A percentile compares a stretch with the other conserved stretches of the same genome.
Evolutionary conservation across 345 rosid genomes (phyloP).

Genomic region (Atalantia buxifolia): DNA sequence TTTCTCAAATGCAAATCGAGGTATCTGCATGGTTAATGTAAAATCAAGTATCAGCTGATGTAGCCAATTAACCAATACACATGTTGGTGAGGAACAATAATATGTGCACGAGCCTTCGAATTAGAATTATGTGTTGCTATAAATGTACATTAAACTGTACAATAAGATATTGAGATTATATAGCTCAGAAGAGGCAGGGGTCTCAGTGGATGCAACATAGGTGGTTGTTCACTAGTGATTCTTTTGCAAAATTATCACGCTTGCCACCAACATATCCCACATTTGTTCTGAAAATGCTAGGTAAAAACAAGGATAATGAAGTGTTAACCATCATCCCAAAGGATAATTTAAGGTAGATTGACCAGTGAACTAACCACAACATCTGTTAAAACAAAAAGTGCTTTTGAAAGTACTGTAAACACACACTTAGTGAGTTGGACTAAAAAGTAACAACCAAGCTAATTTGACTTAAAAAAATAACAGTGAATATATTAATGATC

Average conservation of each 20-base stretch:
- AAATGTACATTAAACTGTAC: not conserved
- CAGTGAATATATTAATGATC: not conserved
- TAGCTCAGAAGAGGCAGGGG: not conserved
- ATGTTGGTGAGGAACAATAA: not conserved
- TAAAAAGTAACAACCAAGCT: not conserved
- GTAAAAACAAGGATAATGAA: not conserved
- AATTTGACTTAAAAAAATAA: not conserved
- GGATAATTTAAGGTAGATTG: not conserved
- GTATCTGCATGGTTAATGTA: constrained; percentile 56
- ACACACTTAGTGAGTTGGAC: not conserved
- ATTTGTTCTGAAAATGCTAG: not conserved
- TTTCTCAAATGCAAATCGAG: constrained; percentile 95
- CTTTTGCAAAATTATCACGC: not conserved
- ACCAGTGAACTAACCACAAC: not conserved
- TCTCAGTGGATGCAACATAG: not conserved
- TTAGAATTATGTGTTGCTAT: not conserved
- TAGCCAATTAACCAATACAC: not conserved
- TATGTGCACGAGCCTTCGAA: not conserved
- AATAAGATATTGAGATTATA: not conserved
- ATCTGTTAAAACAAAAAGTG: not conserved
- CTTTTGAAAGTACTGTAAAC: not conserved
- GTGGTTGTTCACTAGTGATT: not conserved
- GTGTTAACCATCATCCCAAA: not conserved
- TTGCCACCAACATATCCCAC: not conserved
- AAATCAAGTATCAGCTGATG: not conserved